These are phyloP conservation scores for Hyaloraphidium curvatum DNA, from an alignment of 192 early-diverging fungal species.

Conservation along the genomic window DNA sequence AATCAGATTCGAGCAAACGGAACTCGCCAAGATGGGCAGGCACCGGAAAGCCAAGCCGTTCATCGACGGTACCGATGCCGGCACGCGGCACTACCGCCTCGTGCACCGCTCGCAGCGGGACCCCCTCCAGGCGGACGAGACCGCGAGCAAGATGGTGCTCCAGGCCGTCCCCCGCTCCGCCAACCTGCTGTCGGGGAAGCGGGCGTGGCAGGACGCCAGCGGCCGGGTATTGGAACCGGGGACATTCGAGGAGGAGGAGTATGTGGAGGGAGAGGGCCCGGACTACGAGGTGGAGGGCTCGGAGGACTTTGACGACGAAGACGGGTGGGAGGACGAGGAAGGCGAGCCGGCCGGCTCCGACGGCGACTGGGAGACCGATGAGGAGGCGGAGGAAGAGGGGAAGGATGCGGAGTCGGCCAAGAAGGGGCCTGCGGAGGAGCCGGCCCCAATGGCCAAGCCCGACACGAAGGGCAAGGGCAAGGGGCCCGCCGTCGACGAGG, in stretches of 20 bases:
- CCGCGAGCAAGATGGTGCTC: conserved; percentile 57
- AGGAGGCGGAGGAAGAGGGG: conserved; percentile 18
- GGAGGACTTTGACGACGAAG: not conserved
- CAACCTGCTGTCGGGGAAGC: conserved; percentile 40
- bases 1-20: too few species aligned
- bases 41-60: conserved; percentile 53
- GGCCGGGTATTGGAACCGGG: too few species aligned
- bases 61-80: conserved; percentile 69
- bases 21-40: too few species aligned
- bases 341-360: conserved; percentile 14
- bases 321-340: conserved; percentile 10
- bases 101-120: conserved; percentile 93
- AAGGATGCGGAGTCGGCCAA: conserved; percentile 12
- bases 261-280: not conserved
- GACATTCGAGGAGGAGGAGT: conserved; percentile 10
- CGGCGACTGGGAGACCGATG: conserved; percentile 18
- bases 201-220: too few species aligned
- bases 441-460: too few species aligned
- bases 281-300: not conserved
- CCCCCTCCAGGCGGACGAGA: conserved; percentile 65
- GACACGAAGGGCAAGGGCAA: too few species aligned
- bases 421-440: not conserved
- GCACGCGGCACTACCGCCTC: conserved; percentile 59
- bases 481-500: not conserved
- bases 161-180: conserved; percentile 46